Percentiles rank a stretch among this genome's conserved stretches.
Conservation (phyloP, 148 eudicot genomes). For the Amaranthus cruentus region DNA sequence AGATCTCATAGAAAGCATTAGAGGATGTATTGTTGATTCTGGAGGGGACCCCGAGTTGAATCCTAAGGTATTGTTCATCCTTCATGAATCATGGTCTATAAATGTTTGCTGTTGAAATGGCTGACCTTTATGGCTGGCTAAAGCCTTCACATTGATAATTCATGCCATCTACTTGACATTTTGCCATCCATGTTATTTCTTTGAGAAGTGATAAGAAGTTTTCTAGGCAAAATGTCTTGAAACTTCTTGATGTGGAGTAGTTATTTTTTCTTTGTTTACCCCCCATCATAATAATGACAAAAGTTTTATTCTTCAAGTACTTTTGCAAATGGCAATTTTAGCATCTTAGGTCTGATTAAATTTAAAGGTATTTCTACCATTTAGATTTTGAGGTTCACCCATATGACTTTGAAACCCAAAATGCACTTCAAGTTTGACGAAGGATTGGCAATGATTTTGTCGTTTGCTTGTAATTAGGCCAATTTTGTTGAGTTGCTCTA, state of each 20-base stretch:
- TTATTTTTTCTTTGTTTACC: too few species aligned
- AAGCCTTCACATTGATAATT: background rate
- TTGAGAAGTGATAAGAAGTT: background rate
- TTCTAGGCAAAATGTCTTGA: background rate
- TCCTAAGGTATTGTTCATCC: constrained; percentile 54
- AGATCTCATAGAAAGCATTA: constrained; percentile 66
- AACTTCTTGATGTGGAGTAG: background rate
- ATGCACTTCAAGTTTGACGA: too few species aligned
- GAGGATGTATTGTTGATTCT: constrained; percentile 86
- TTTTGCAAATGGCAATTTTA: background rate
- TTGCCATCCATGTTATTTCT: background rate
- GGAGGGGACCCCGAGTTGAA: constrained; percentile 86
- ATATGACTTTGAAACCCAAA: too few species aligned
- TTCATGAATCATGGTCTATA: background rate
- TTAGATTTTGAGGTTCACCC: background rate
- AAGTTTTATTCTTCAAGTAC: background rate
- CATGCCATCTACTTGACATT: background rate
- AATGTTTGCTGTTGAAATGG: background rate
- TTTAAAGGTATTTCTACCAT: background rate
- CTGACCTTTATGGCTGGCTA: too few species aligned
- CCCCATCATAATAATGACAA: too few species aligned
- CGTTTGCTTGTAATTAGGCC: too few species aligned
- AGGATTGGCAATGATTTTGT: too few species aligned
- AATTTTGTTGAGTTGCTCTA: too few species aligned
- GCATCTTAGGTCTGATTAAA: background rate